Percentiles rank a stretch among this genome's conserved stretches.
These are phyloP conservation scores for Fusarium chlamydosporum DNA, from an alignment of 2,329 filamentous ascomycete species.

Conservation along the genomic window DNA sequence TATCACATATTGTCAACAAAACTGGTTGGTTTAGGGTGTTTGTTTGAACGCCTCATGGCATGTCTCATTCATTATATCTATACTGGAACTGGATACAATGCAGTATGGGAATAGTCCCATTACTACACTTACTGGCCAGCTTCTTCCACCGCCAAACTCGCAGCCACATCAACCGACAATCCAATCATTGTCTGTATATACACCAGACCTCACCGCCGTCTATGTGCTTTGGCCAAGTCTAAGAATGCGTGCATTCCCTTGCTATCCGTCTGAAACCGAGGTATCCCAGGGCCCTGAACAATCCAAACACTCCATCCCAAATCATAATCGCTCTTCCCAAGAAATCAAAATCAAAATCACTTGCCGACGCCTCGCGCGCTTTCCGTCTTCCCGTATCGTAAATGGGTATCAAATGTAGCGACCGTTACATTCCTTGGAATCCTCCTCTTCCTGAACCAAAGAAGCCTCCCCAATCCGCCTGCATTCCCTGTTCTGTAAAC, in stretches of 20 bases:
- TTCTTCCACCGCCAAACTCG: conserved; percentile 2
- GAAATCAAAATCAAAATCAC: conserved; percentile 45
- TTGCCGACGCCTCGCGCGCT: conserved; percentile 49
- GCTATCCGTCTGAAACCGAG: conserved; percentile 24
- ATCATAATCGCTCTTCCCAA: conserved; percentile 44
- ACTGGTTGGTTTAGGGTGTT: background rate
- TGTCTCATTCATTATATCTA: conserved; percentile 39
- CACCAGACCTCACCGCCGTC: conserved; percentile 33
- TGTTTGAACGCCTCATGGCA: conserved; percentile 10
- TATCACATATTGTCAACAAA: background rate
- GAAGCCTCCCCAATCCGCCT: conserved; percentile 63
- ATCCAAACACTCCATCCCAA: conserved; percentile 38
- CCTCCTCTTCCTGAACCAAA: conserved; percentile 61
- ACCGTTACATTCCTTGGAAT: conserved; percentile 61
- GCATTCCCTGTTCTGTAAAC: conserved; percentile 63
- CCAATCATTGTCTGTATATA: conserved; percentile 30
- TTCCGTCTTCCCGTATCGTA: conserved; percentile 51
- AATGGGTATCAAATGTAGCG: conserved; percentile 58
- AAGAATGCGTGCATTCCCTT: conserved; percentile 33
- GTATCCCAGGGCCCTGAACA: conserved; percentile 26
- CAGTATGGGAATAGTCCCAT: conserved; percentile 14
- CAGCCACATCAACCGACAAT: conserved; percentile 10
- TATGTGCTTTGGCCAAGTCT: conserved; percentile 42
- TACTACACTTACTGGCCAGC: conserved; percentile 25
- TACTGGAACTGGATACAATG: conserved; percentile 20